These are phyloP conservation scores for Tolypocladium tundrense DNA, from an alignment of 2,329 filamentous ascomycete genomes.

Conservation along the genomic window DNA sequence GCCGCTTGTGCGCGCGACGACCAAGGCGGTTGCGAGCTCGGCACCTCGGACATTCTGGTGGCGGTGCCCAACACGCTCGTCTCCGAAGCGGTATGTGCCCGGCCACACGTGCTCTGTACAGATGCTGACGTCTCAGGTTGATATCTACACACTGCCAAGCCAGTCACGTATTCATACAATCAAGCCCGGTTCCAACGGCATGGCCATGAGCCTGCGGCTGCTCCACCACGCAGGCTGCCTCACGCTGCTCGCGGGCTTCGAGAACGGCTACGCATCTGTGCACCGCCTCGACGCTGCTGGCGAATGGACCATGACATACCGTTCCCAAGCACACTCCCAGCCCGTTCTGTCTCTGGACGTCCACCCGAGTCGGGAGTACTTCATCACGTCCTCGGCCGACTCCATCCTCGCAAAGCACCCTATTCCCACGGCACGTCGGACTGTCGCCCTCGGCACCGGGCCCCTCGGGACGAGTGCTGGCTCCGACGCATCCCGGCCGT, in stretches of 20 bases:
- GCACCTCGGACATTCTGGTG: constrained; percentile 44
- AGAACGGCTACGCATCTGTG: constrained; percentile 68
- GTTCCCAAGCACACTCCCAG: constrained; percentile 60
- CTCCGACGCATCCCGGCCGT: too few relatives aligned
- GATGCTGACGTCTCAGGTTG: constrained; percentile 39
- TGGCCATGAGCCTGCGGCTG: constrained; percentile 77
- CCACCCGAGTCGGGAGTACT: constrained; percentile 40
- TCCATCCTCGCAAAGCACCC: constrained; percentile 68
- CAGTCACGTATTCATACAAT: constrained; percentile 57
- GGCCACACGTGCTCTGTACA: background rate
- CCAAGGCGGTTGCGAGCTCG: constrained; percentile 6
- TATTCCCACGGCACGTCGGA: constrained; percentile 32
- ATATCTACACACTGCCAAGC: constrained; percentile 74
- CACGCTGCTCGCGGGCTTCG: constrained; percentile 67
- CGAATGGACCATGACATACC: constrained; percentile 47
- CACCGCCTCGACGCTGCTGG: constrained; percentile 37
- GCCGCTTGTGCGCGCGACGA: constrained; percentile 40
- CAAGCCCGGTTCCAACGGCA: constrained; percentile 48
- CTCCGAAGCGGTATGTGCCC: constrained; percentile 52
- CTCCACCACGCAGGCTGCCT: constrained; percentile 41
- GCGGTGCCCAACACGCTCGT: constrained; percentile 72
- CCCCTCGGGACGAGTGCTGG: too few relatives aligned
- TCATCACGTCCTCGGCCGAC: constrained; percentile 76
- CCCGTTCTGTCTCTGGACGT: constrained; percentile 69
- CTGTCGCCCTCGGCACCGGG: background rate